Evolutionary conservation across 108 stramenopile species (phyloP).

Genomic region (Licmophora abbreviata): DNA sequence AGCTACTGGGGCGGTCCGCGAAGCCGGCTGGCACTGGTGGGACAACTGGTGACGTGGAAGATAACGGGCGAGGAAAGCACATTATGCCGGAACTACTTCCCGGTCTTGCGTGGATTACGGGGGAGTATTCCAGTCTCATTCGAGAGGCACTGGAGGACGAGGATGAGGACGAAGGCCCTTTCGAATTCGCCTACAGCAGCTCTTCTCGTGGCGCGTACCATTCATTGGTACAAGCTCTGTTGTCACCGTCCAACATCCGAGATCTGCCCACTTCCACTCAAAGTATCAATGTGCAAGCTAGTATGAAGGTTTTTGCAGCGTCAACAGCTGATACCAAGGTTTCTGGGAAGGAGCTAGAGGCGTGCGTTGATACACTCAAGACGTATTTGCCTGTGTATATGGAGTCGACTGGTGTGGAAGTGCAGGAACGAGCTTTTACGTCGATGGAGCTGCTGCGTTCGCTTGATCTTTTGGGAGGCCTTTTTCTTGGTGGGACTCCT

Average conservation of each 20-base stretch:
- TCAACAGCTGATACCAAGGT: conserved; percentile 40
- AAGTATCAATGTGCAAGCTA: conserved; percentile 83
- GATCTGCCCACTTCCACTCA: conserved; percentile 52
- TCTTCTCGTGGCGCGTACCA: conserved; percentile 49
- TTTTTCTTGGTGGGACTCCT: conserved; percentile 6
- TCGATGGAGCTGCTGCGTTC: conserved; percentile 53
- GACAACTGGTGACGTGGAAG: conserved; percentile 2
- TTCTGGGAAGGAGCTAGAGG: conserved; percentile 36
- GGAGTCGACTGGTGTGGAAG: conserved; percentile 72
- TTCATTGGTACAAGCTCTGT: conserved; percentile 58
- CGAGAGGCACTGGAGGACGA: conserved; percentile 50
- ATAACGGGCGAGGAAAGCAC: conserved; percentile 32
- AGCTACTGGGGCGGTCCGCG: conserved; percentile 40
- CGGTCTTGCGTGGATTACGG: conserved; percentile 93
- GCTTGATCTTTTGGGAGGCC: conserved; percentile 36
- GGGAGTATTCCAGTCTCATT: conserved; percentile 85
- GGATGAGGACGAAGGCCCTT: conserved; percentile 27
- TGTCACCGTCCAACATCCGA: conserved; percentile 41
- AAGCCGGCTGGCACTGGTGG: conserved; percentile 9
- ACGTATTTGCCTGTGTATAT: conserved; percentile 43
- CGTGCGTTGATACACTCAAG: conserved; percentile 38
- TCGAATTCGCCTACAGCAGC: no score
- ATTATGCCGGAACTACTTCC: conserved; percentile 71
- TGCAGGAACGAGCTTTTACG: conserved; percentile 86
- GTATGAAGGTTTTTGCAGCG: conserved; percentile 82